Evolutionary conservation across 2,329 filamentous ascomycete genomes (phyloP).

Genomic region (Pestalotiopsis sp.): DNA sequence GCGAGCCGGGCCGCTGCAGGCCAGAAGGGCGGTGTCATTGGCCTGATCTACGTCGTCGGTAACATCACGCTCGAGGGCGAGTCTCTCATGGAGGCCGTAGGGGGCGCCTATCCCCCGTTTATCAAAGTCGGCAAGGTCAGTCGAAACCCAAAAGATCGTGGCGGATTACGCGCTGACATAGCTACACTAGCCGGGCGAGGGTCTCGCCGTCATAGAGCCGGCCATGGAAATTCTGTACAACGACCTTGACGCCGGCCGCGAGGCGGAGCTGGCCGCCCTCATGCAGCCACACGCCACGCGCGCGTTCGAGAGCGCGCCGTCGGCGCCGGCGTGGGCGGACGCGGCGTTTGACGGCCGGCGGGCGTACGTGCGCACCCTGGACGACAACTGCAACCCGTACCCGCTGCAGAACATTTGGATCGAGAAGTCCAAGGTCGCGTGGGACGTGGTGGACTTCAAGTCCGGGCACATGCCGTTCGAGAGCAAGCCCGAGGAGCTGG

Average conservation of each 20-base stretch:
- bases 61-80: conserved; percentile 23
- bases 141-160: neutral
- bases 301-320: conserved; percentile 19
- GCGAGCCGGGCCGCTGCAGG: conserved; percentile 15
- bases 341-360: conserved; percentile 18
- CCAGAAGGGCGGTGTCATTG: conserved; percentile 15
- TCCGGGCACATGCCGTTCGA: conserved; percentile 28
- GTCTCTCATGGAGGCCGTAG: conserved; percentile 14
- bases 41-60: conserved; percentile 20
- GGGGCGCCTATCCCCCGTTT: conserved; percentile 21
- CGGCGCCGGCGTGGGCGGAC: conserved; percentile 22
- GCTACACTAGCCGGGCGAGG: conserved; percentile 13
- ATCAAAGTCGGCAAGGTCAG: conserved; percentile 19
- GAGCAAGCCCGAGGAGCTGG: conserved; percentile 22
- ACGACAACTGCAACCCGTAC: conserved; percentile 22
- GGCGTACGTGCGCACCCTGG: conserved; percentile 20
- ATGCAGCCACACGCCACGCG: conserved; percentile 19
- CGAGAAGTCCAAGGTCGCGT: conserved; percentile 23
- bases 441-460: conserved; percentile 25
- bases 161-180: neutral
- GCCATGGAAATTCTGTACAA: conserved; percentile 24
- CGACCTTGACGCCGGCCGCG: conserved; percentile 18
- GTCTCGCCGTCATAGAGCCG: conserved; percentile 21
- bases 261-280: conserved; percentile 12
- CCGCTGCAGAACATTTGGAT: conserved; percentile 24